Percentiles rank a stretch among this genome's conserved stretches.
phyloP scores from a whole-genome alignment of 805 yeast species.

The Hanseniaspora taiwanica region DNA sequence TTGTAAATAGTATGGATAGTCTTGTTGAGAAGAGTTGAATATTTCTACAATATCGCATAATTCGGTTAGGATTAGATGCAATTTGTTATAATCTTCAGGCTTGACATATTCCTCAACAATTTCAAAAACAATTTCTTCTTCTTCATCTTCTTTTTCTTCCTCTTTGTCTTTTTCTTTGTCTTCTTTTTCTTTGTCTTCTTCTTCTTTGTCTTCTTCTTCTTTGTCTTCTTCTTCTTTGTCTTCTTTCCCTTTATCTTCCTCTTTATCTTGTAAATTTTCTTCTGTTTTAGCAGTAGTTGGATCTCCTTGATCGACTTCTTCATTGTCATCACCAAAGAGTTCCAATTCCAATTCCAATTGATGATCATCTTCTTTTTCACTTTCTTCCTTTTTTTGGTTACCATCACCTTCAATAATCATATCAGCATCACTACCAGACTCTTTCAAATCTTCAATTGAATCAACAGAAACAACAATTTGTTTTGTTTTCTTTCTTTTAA shows the following conservation, averaged over 20 bases:
- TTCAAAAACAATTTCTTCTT: background rate
- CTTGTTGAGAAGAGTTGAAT: slow-evolving; percentile 1
- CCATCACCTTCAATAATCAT: background rate
- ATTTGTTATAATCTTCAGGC: background rate
- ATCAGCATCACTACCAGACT: background rate
- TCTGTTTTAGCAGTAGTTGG: background rate
- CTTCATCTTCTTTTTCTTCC: slow-evolving; percentile 1
- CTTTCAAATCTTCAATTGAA: background rate
- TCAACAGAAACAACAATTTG: too few relatives aligned
- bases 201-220: background rate
- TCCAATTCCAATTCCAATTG: background rate
- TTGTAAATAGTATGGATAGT: background rate
- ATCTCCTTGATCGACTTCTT: background rate
- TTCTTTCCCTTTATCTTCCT: background rate
- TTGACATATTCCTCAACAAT: background rate
- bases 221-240: background rate
- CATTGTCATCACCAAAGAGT: background rate
- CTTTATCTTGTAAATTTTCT: background rate
- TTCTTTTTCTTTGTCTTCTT: slow-evolving; percentile 1
- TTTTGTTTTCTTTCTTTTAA: too few relatives aligned
- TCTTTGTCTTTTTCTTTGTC: slow-evolving; percentile 1
- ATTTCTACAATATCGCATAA: slow-evolving; percentile 5
- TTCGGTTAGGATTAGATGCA: slow-evolving; percentile 3
- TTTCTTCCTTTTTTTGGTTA: background rate
- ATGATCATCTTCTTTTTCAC: background rate